Percentiles rank a stretch among this genome's conserved stretches.
Conservation (phyloP, 768 basidiomycete species). For the Lentinula raphanica region DNA sequence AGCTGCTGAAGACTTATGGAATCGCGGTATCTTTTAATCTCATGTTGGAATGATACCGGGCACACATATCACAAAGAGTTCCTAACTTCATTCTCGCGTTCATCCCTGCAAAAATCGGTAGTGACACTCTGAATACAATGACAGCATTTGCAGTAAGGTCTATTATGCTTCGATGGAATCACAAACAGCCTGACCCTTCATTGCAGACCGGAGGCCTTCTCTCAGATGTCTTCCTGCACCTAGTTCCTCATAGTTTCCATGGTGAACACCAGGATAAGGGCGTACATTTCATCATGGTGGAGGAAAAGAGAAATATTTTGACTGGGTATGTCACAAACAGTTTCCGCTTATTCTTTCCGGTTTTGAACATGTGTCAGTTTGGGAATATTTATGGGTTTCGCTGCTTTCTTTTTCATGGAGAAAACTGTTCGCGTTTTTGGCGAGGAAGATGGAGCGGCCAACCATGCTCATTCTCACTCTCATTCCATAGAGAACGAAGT, state of each 20-base stretch:
- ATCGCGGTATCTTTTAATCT: conserved; percentile 5
- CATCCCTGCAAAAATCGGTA: conserved; percentile 84
- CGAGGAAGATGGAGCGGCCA: conserved; percentile 45
- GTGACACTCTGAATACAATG: conserved; percentile 86
- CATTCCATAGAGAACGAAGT: conserved; percentile 35
- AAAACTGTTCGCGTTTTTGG: conserved; percentile 82
- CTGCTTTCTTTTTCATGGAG: conserved; percentile 90
- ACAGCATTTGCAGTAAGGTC: conserved; percentile 81
- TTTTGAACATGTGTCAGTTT: conserved; percentile 37
- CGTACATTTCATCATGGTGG: conserved; percentile 77
- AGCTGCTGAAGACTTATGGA: neutral
- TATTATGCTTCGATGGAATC: neutral
- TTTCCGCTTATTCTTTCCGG: neutral
- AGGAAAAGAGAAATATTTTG: conserved; percentile 87
- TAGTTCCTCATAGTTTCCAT: conserved; percentile 89
- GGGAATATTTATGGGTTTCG: conserved; percentile 82
- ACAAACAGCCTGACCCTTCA: conserved; percentile 15
- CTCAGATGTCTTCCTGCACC: conserved; percentile 89
- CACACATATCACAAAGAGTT: conserved; percentile 53
- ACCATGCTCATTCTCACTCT: conserved; percentile 60
- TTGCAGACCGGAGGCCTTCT: conserved; percentile 80
- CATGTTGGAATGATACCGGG: neutral
- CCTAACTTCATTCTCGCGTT: conserved; percentile 95
- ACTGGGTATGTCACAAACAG: conserved; percentile 54
- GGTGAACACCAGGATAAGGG: conserved; percentile 75